Evolutionary conservation across 176 grass and related monocot species (phyloP).

Genomic region (Phoenix roebelenii): DNA sequence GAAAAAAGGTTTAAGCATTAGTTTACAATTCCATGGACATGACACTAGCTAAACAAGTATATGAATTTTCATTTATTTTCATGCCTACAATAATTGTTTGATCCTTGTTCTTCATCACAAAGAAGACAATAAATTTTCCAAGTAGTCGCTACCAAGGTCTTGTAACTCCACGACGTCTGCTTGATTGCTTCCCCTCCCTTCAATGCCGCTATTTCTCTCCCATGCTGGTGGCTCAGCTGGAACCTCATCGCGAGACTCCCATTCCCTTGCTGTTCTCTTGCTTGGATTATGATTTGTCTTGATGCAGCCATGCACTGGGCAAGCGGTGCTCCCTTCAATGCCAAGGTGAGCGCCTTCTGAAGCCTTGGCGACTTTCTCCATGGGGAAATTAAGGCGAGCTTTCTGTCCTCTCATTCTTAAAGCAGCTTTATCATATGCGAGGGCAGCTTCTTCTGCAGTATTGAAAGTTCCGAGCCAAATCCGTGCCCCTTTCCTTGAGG

Average conservation of each 20-base stretch:
- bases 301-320: neutral
- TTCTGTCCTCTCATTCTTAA: conserved; percentile 46
- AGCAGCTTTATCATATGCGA: conserved; percentile 57
- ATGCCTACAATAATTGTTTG: no score
- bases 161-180: conserved; percentile 30
- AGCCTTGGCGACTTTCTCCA: conserved; percentile 22
- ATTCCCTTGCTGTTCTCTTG: conserved; percentile 3
- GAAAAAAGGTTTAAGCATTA: no score
- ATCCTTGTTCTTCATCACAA: no score
- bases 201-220: neutral
- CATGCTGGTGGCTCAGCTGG: neutral
- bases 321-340: neutral
- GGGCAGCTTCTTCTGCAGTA: conserved; percentile 56
- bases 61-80: no score
- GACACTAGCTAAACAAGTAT: no score
- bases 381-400: conserved; percentile 51
- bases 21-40: no score
- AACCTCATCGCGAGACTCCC: neutral
- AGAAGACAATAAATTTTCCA: conserved; percentile 39
- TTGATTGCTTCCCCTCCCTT: conserved; percentile 3
- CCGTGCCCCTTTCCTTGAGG: conserved; percentile 38
- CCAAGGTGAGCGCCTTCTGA: conserved; percentile 4
- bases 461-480: conserved; percentile 66
- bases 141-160: conserved; percentile 38
- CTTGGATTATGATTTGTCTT: conserved; percentile 4